phyloP scores from a whole-genome alignment of 257 asterid species.

The Solanum tacnaense region DNA sequence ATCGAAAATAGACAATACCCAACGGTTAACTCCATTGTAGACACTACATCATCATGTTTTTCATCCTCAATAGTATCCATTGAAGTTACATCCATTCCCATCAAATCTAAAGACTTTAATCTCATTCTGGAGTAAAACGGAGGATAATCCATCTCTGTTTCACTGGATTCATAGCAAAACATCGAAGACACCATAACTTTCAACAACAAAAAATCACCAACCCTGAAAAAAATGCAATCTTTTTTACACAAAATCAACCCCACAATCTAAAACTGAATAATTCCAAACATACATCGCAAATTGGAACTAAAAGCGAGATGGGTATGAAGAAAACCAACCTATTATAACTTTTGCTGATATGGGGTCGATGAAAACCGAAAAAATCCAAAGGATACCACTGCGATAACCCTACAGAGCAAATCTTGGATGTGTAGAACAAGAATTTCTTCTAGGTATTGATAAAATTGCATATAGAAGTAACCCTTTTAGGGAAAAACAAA shows the following conservation, averaged over 20 bases:
- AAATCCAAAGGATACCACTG: neutral
- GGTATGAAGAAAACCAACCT: neutral
- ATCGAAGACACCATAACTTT: conserved; percentile 1
- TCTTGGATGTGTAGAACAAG: neutral
- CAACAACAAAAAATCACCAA: too few species aligned
- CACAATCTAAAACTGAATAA: neutral
- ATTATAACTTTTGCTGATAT: neutral
- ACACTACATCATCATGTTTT: neutral
- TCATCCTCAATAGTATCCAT: neutral
- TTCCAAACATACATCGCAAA: neutral
- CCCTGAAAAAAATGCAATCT: neutral
- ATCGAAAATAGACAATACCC: conserved; percentile 6
- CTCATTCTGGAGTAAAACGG: neutral
- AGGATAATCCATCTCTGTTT: neutral
- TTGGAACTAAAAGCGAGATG: neutral
- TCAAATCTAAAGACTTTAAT: neutral
- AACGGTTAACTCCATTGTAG: conserved; percentile 14
- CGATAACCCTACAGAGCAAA: neutral
- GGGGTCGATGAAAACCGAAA: neutral
- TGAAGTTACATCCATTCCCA: neutral
- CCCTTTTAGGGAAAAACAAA: neutral
- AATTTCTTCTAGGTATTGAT: neutral
- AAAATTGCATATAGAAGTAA: neutral
- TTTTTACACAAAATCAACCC: neutral
- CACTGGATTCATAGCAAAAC: neutral